Base-by-base conservation (phyloP, 2,329 filamentous ascomycete genomes). In the Alternaria sp. region DNA sequence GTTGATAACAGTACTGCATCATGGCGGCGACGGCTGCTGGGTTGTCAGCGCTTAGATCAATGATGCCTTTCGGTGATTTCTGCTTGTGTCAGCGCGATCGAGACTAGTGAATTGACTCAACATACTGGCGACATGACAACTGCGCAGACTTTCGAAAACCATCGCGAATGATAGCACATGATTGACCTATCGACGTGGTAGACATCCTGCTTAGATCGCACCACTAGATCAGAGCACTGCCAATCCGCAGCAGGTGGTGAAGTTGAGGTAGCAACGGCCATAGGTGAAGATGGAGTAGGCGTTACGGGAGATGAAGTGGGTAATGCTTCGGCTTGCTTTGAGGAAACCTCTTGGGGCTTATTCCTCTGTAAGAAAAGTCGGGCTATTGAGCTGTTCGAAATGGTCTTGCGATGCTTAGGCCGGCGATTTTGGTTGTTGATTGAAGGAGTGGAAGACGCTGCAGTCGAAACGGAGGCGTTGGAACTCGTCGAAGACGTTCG, bases 1-100 rank as follows among this genome's bases (percentile, higher is more conserved):
- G 61, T 23, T 74, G 71, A 44, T 77, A 78, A 54, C 69, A 74
- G 51, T 76, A 77, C 49, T 76, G 73, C 57, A 78, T 72, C 76
- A 78, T 77, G 6, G 75, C 74, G 9, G 75, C 70, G 11, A 78
- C 73, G 40, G 74, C 72, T 36, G 67, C 68, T 10, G 76, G 70
- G 30, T 78, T 70, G 46, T 77, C 75, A 23, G 72, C 70, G 21
- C 74, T 74, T 17, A 77, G 64, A 54, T 77, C 74, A 19, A 77
- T 71, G n/a, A 68, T 65, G 15, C 69, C 68, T 45, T 69, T 70
- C 19, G 68, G 61, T 56, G 68, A 67, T 59, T 70, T 73, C 73
- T 76, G 36, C 4, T 28, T 6, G 3, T 28, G 47, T 75, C 19
- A 73, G 66, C n/a, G 6, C 21, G 17, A 13, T 50, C n/a, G 26